These are phyloP conservation scores for Cryptococcus sp. DNA, from an alignment of 1,284 basidiomycete genomes.

Conservation along the genomic window DNA sequence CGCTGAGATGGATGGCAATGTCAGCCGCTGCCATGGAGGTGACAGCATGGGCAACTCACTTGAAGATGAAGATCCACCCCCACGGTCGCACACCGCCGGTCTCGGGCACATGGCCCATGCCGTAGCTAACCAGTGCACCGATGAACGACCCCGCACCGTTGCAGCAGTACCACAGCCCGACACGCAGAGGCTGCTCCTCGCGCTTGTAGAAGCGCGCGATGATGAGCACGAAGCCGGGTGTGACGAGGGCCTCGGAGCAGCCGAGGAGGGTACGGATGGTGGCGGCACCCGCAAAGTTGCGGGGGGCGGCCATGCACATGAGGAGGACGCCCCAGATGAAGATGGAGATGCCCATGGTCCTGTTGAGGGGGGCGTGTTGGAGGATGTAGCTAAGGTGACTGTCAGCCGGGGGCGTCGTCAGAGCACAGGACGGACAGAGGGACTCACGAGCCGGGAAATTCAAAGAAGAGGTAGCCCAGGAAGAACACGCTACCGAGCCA, in stretches of 20 bases:
- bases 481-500: slow-evolving; percentile 30
- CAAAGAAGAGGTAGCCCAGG: slow-evolving; percentile 30
- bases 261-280: slow-evolving; percentile 42
- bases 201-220: slow-evolving; percentile 43
- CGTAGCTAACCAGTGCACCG: slow-evolving; percentile 39
- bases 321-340: slow-evolving; percentile 45
- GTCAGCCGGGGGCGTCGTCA: not conserved
- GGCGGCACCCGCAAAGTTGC: slow-evolving; percentile 36
- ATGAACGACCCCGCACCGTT: slow-evolving; percentile 14
- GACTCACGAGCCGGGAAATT: slow-evolving; percentile 31
- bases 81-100: slow-evolving; percentile 9
- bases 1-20: slow-evolving; percentile 9
- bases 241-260: slow-evolving; percentile 40
- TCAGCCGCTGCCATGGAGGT: not conserved
- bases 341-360: slow-evolving; percentile 32
- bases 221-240: slow-evolving; percentile 46
- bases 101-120: slow-evolving; percentile 32
- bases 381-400: slow-evolving; percentile 14
- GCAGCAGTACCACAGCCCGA: slow-evolving; percentile 2
- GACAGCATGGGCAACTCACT: slow-evolving; percentile 13
- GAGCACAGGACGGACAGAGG: not conserved
- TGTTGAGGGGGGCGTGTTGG: slow-evolving; percentile 31
- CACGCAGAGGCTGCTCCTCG: slow-evolving; percentile 42
- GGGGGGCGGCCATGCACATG: slow-evolving; percentile 42
- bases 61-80: slow-evolving; percentile 41